Evolutionary conservation across 768 basidiomycete species (phyloP).

Genomic region (Boletus reticuloceps): DNA sequence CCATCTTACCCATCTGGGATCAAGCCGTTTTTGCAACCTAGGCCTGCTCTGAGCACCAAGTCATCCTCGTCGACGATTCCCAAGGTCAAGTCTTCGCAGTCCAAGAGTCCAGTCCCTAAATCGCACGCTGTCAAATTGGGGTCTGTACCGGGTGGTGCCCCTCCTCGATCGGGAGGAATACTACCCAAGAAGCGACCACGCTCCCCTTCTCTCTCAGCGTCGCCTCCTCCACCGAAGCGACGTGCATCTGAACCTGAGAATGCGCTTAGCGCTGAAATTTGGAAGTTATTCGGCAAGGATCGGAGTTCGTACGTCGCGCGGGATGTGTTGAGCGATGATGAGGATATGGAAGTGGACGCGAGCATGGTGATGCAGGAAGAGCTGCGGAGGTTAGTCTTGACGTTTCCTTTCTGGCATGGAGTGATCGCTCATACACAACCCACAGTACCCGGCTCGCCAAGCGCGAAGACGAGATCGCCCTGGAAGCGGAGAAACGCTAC

Average conservation of each 20-base stretch:
- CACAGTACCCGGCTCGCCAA: slow-evolving; percentile 59
- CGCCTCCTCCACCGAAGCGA: slow-evolving; percentile 47
- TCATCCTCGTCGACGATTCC: slow-evolving; percentile 6
- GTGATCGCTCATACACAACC: neutral
- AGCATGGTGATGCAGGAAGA: slow-evolving; percentile 64
- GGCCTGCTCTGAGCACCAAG: slow-evolving; percentile 7
- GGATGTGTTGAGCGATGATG: slow-evolving; percentile 69
- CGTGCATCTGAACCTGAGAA: slow-evolving; percentile 35
- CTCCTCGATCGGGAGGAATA: slow-evolving; percentile 10
- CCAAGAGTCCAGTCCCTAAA: slow-evolving; percentile 23
- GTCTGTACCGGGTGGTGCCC: neutral
- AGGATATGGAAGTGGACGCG: slow-evolving; percentile 74
- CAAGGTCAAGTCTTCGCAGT: slow-evolving; percentile 12
- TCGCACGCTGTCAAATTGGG: slow-evolving; percentile 7
- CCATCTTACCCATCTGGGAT: slow-evolving; percentile 6
- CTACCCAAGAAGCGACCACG: slow-evolving; percentile 58
- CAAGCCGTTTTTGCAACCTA: too few species aligned
- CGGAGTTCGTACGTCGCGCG: slow-evolving; percentile 49
- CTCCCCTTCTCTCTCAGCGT: slow-evolving; percentile 52
- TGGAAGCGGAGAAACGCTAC: slow-evolving; percentile 62
- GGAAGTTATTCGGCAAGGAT: slow-evolving; percentile 71
- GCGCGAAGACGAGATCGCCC: slow-evolving; percentile 59
- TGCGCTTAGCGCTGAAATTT: slow-evolving; percentile 55
- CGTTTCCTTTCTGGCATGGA: neutral
- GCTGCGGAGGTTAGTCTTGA: slow-evolving; percentile 46